Conservation (phyloP, 2,329 filamentous ascomycete species). For the Endothia cerciana region DNA sequence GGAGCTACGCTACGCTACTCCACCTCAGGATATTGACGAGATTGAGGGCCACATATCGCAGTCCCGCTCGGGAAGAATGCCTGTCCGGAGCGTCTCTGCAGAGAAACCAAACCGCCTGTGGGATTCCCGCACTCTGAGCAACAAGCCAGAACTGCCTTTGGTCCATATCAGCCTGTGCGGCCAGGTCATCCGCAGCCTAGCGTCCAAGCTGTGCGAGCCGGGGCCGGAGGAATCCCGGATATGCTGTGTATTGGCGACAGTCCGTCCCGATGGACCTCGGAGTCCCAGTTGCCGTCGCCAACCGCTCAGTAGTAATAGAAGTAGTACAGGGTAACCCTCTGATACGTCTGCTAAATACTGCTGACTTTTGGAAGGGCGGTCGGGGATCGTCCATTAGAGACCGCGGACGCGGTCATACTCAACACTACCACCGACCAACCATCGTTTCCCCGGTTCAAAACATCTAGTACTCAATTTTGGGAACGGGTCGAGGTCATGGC, state of each 20-base stretch:
- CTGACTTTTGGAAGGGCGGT: not conserved
- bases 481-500: not conserved
- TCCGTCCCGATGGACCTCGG: not conserved
- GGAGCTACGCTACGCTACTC: not conserved
- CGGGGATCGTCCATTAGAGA: not conserved
- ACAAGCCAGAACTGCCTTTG: not conserved
- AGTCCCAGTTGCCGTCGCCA: not conserved
- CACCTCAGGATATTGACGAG: not conserved
- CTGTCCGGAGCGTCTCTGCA: not conserved
- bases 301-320: not conserved
- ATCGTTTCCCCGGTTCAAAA: not conserved
- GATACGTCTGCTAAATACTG: not conserved
- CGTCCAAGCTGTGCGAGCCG: too few species aligned
- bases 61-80: not conserved
- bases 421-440: not conserved
- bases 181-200: not conserved
- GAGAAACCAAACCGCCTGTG: not conserved
- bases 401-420: not conserved
- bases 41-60: not conserved
- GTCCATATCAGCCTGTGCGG: not conserved
- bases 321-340: not conserved
- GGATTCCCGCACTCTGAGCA: not conserved
- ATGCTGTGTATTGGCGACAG: too few species aligned
- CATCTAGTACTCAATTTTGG: not conserved
- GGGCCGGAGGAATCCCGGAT: too few species aligned